Percentiles rank a stretch among this genome's conserved stretches.
Conservation (phyloP, 2,329 filamentous ascomycete species). For the Salinomyces thailandicus region DNA sequence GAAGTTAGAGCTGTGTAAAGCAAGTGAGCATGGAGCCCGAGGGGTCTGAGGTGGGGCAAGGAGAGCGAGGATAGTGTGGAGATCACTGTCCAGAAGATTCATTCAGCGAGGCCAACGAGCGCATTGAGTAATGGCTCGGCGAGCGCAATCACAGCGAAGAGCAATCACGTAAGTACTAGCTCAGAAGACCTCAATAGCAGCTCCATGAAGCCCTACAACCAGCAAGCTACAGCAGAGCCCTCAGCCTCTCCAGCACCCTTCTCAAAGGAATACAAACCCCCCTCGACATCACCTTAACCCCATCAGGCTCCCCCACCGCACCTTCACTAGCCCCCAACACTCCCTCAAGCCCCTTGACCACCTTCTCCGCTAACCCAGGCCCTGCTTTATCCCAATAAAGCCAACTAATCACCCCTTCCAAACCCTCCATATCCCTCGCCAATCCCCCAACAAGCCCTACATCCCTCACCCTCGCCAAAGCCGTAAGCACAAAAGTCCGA, state of each 20-base stretch:
- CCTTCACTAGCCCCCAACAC: slow-evolving; percentile 31
- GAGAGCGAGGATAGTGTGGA: too few relatives aligned
- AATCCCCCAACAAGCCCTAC: slow-evolving; percentile 1
- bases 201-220: too few relatives aligned
- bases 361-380: slow-evolving; percentile 32
- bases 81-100: too few relatives aligned
- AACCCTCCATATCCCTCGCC: slow-evolving; percentile 26
- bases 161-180: too few relatives aligned
- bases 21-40: too few relatives aligned
- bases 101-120: too few relatives aligned
- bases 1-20: too few relatives aligned
- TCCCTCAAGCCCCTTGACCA: slow-evolving; percentile 33
- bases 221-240: slow-evolving; percentile 14
- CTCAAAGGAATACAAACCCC: slow-evolving; percentile 31
- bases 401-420: slow-evolving; percentile 44
- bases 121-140: too few relatives aligned
- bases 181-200: too few relatives aligned
- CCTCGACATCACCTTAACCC: slow-evolving; percentile 37
- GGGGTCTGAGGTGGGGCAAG: too few relatives aligned
- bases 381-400: slow-evolving; percentile 35
- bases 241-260: slow-evolving; percentile 30
- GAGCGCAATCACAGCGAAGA: too few relatives aligned
- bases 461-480: slow-evolving; percentile 31
- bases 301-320: slow-evolving; percentile 27
- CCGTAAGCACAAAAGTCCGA: slow-evolving; percentile 16